A percentile compares a stretch with the other conserved stretches of the same genome.
phyloP scores from a whole-genome alignment of 1,284 basidiomycete species.

The Ustilago crameri region DNA sequence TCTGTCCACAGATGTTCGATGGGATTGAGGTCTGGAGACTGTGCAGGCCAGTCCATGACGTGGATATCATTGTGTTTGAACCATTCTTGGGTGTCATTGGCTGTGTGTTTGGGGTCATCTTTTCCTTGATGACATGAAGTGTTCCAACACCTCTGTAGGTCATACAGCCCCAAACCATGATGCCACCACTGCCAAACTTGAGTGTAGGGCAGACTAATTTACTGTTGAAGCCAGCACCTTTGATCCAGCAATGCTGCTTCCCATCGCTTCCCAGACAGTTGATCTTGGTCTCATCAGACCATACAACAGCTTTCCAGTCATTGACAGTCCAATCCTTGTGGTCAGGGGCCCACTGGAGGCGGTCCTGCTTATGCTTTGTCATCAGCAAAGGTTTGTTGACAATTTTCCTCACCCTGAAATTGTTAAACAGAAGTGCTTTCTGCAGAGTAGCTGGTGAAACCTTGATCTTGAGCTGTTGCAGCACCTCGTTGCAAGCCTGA shows the following conservation, averaged over 20 bases:
- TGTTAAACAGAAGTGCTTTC: not conserved
- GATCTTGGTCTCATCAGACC: constrained; percentile 24
- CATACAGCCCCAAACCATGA: constrained; percentile 28
- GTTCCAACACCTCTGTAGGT: constrained; percentile 6
- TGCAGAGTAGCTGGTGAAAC: not conserved
- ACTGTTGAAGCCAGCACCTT: not conserved
- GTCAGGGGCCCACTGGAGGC: constrained; percentile 6
- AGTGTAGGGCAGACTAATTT: constrained; percentile 6
- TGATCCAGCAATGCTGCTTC: constrained; percentile 5
- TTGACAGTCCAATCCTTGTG: constrained; percentile 17
- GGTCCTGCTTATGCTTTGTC: constrained; percentile 7
- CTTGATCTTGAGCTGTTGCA: not conserved
- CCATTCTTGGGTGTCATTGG: constrained; percentile 28
- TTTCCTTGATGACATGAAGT: constrained; percentile 31
- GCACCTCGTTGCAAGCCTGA: too few species aligned
- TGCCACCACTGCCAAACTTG: constrained; percentile 14
- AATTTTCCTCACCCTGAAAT: constrained; percentile 1
- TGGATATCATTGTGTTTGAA: constrained; percentile 60
- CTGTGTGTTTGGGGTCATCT: constrained; percentile 68
- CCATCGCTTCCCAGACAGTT: constrained; percentile 7
- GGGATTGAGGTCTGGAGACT: constrained; percentile 69
- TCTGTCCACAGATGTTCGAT: constrained; percentile 69
- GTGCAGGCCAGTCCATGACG: constrained; percentile 65
- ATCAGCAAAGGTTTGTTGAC: constrained; percentile 2
- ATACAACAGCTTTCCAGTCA: constrained; percentile 21